phyloP scores from a whole-genome alignment of 164 flowering plant genomes.

The Macadamia integrifolia region DNA sequence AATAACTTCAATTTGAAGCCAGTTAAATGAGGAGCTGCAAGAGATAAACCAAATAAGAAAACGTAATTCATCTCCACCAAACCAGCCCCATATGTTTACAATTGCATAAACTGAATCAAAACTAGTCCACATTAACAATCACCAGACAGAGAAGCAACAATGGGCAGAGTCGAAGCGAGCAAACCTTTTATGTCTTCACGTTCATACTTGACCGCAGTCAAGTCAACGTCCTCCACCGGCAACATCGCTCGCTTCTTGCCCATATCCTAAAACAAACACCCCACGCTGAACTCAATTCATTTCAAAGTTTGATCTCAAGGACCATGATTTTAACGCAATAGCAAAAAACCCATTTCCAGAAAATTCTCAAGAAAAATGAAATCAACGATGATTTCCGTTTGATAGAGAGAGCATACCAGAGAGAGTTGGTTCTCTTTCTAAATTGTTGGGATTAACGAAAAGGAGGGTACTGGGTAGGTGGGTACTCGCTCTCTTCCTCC shows the following conservation, averaged over 20 bases:
- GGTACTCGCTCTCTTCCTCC: too few species aligned
- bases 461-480: too few species aligned
- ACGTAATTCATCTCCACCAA: neutral
- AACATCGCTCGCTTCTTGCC: slow-evolving; percentile 39
- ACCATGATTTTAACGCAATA: too few species aligned
- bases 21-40: slow-evolving; percentile 70
- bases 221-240: slow-evolving; percentile 55
- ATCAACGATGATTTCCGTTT: neutral
- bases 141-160: neutral
- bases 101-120: neutral
- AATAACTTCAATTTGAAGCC: slow-evolving; percentile 55
- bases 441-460: too few species aligned
- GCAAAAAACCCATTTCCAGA: too few species aligned
- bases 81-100: neutral
- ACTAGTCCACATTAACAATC: neutral
- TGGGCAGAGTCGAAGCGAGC: neutral
- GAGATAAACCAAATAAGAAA: neutral
- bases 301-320: too few species aligned
- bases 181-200: slow-evolving; percentile 42
- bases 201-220: slow-evolving; percentile 51
- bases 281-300: too few species aligned
- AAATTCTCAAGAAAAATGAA: too few species aligned
- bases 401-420: neutral
- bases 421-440: neutral
- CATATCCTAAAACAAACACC: neutral